phyloP scores from a whole-genome alignment of 257 asterid species.

The Solanum appendiculatum region DNA sequence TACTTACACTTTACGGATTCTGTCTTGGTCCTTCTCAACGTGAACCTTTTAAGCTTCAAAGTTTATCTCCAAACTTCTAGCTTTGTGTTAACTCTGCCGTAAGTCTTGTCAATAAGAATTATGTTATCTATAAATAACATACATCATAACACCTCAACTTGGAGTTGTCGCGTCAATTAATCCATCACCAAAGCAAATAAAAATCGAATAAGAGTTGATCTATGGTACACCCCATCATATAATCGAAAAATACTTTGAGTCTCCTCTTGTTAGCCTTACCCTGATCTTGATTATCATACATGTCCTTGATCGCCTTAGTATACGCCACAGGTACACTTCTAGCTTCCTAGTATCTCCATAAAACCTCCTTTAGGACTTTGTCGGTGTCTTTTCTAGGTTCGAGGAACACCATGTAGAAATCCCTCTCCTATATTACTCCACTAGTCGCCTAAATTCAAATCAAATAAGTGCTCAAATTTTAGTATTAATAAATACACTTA shows the following conservation, averaged over 20 bases:
- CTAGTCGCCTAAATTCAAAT: background rate
- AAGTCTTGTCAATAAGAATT: background rate
- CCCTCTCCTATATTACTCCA: background rate
- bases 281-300: background rate
- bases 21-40: background rate
- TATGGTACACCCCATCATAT: background rate
- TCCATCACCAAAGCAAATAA: background rate
- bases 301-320: background rate
- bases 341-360: background rate
- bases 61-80: background rate
- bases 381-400: background rate
- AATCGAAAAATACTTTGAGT: background rate
- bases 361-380: background rate
- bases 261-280: background rate
- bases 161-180: background rate
- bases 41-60: background rate
- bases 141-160: background rate
- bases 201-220: background rate
- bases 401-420: background rate
- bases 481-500: background rate
- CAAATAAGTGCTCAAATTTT: background rate
- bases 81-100: background rate
- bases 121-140: background rate
- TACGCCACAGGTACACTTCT: background rate
- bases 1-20: background rate